Conservation (phyloP, 148 eudicot species). For the Vaccinium macrocarpon region DNA sequence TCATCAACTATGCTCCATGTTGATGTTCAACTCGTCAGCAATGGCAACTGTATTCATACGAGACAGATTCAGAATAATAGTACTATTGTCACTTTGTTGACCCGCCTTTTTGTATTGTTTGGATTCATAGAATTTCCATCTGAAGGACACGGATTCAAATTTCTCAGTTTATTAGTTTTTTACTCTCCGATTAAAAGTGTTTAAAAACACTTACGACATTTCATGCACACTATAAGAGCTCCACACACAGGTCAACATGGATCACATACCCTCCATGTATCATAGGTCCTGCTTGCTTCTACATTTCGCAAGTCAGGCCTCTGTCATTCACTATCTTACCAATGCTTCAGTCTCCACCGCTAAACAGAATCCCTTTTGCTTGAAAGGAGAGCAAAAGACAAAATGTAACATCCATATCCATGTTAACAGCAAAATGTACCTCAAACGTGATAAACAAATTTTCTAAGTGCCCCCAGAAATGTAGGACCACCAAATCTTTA, state of each 20-base stretch:
- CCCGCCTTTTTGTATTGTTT: not conserved
- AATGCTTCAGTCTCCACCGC: not conserved
- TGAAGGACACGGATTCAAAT: not conserved
- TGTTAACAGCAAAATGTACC: not conserved
- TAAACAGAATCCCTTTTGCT: not conserved
- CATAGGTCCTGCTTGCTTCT: not conserved
- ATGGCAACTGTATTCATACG: not conserved
- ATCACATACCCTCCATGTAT: not conserved
- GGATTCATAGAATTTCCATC: not conserved
- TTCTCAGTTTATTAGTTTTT: not conserved
- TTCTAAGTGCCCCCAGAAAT: not conserved
- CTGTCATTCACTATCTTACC: not conserved
- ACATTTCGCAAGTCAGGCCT: not conserved
- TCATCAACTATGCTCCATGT: constrained; percentile 1
- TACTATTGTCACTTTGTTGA: not conserved
- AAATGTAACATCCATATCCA: not conserved
- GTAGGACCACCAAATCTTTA: not conserved
- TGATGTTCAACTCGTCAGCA: not conserved
- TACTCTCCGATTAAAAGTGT: not conserved
- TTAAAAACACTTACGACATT: not conserved
- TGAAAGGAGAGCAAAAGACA: not conserved
- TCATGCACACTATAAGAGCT: not conserved
- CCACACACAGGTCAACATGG: not conserved
- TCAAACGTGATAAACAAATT: not conserved
- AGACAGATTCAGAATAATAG: not conserved